Evolutionary conservation across 106 monocot genomes (phyloP).

Genomic region (Apostasia ramifera): DNA sequence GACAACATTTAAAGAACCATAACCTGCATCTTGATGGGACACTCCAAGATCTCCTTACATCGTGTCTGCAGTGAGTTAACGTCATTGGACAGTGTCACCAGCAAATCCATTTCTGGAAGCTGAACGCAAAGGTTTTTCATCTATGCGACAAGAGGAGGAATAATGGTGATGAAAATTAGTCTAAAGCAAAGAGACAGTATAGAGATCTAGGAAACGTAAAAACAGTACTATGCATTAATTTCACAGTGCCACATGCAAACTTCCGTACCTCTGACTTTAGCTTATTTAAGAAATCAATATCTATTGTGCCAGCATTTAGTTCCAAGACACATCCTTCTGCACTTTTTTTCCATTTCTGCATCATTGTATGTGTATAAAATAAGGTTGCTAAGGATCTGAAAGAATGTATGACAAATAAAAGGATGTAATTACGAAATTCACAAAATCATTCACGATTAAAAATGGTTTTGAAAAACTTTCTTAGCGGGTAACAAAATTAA

Average conservation of each 20-base stretch:
- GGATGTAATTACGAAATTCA: no score
- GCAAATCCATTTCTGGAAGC: conserved; percentile 53
- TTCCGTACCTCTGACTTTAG: conserved; percentile 44
- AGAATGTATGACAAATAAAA: no score
- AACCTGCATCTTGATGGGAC: conserved; percentile 49
- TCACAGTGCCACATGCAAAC: not conserved
- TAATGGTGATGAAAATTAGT: no score
- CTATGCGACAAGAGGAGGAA: conserved; percentile 10
- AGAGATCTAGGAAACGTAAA: no score
- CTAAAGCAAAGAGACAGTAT: no score
- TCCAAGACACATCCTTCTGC: conserved; percentile 27
- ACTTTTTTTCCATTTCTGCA: conserved; percentile 47
- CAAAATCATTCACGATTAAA: no score
- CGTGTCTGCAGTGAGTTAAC: conserved; percentile 37
- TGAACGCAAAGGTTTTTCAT: conserved; percentile 50
- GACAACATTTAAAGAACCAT: not conserved
- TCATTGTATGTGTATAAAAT: not conserved
- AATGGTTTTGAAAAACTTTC: no score
- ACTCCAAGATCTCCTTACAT: conserved; percentile 39
- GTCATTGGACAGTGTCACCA: conserved; percentile 37
- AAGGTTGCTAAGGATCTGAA: not conserved
- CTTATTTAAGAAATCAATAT: conserved; percentile 39
- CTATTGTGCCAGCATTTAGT: conserved; percentile 26
- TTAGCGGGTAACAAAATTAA: no score
- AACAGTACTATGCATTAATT: no score